phyloP scores from a whole-genome alignment of 345 rosid species.

The Lenwebbia sp. region DNA sequence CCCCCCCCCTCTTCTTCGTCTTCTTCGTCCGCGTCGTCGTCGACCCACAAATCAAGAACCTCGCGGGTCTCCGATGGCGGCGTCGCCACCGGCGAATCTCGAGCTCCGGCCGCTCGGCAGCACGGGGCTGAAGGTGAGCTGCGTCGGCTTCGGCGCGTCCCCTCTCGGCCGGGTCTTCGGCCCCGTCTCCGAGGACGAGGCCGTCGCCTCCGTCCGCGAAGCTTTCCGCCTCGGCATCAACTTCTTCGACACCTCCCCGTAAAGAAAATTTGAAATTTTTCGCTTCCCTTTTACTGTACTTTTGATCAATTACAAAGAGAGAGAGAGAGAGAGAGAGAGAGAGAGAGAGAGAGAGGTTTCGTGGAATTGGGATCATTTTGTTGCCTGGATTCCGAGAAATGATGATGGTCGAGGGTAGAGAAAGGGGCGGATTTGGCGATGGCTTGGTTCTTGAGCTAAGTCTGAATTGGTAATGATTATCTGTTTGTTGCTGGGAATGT shows the following conservation, averaged over 20 bases:
- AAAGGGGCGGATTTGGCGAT: background rate
- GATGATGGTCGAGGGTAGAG: background rate
- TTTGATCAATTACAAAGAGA: background rate
- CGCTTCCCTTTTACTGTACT: background rate
- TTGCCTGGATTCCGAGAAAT: background rate
- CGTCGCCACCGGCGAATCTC: slow-evolving; percentile 19
- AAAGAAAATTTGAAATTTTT: background rate
- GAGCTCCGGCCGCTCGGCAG: slow-evolving; percentile 54
- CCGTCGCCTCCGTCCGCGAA: slow-evolving; percentile 63
- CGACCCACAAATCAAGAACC: background rate
- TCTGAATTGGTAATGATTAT: background rate
- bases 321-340: background rate
- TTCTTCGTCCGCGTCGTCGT: background rate
- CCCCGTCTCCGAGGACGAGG: slow-evolving; percentile 70
- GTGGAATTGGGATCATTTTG: background rate
- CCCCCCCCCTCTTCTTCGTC: too few species aligned
- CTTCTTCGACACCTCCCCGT: slow-evolving; percentile 99
- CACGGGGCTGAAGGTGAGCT: slow-evolving; percentile 67
- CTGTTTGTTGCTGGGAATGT: background rate
- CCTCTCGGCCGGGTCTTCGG: slow-evolving; percentile 86
- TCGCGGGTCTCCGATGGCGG: background rate
- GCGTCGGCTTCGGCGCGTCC: slow-evolving; percentile 87
- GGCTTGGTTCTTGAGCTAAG: background rate
- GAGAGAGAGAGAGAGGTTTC: background rate
- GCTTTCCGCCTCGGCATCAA: slow-evolving; percentile 85